phyloP scores from a whole-genome alignment of 208 protist species.

The Wallacemonas sp. region DNA sequence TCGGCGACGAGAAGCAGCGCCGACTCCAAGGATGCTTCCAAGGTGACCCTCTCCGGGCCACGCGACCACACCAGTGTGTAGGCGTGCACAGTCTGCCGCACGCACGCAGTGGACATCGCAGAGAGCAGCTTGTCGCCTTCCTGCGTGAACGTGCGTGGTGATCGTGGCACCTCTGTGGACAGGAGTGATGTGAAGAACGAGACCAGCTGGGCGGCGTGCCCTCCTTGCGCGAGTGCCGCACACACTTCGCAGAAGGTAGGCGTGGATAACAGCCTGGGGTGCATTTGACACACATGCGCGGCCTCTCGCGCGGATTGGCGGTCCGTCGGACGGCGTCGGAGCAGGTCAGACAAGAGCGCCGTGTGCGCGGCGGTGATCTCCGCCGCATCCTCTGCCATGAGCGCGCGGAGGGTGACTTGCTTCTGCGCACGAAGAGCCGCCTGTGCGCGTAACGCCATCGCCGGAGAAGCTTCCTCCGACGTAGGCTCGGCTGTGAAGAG shows the following conservation, averaged over 20 bases:
- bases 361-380: background rate
- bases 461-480: background rate
- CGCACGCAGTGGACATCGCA: background rate
- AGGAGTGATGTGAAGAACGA: conserved; percentile 2
- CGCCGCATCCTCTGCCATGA: background rate
- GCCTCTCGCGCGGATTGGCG: conserved; percentile 10
- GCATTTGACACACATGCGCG: conserved; percentile 14
- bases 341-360: background rate
- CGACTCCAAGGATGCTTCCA: background rate
- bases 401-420: background rate
- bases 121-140: no score
- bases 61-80: background rate
- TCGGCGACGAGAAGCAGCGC: background rate
- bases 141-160: no score
- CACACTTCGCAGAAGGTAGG: conserved; percentile 17
- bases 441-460: background rate
- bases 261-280: conserved; percentile 10
- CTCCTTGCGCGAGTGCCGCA: background rate
- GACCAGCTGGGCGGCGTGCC: background rate
- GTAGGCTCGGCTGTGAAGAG: background rate
- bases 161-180: background rate
- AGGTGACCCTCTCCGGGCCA: no score
- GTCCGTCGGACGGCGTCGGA: background rate
- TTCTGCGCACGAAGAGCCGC: background rate
- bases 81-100: background rate